Conservation (phyloP, 129 eudicot species). For the Arctium lappa region DNA sequence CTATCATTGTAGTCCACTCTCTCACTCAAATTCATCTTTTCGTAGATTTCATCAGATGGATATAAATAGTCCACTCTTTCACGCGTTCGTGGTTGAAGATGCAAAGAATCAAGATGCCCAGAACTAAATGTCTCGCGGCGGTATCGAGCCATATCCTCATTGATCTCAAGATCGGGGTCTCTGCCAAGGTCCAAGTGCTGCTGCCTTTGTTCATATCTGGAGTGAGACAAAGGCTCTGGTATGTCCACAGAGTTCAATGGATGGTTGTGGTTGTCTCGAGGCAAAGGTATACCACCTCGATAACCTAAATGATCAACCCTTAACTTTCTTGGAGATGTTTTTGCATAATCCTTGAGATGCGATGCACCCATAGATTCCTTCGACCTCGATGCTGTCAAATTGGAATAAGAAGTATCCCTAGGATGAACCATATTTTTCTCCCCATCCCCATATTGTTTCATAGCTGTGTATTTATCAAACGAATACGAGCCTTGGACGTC, state of each 20-base stretch:
- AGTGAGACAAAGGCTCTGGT: slow-evolving; percentile 21
- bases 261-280: slow-evolving; percentile 35
- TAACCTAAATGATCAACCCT: slow-evolving; percentile 26
- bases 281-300: slow-evolving; percentile 33
- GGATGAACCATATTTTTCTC: slow-evolving; percentile 24
- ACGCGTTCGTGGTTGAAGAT: slow-evolving; percentile 22
- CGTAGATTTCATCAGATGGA: slow-evolving; percentile 39
- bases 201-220: slow-evolving; percentile 41
- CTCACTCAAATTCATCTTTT: slow-evolving; percentile 27
- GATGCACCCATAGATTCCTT: slow-evolving; percentile 32
- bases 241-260: slow-evolving; percentile 21
- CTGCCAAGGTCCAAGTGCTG: slow-evolving; percentile 24
- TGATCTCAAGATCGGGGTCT: slow-evolving; percentile 18
- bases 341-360: slow-evolving; percentile 36
- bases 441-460: slow-evolving; percentile 23
- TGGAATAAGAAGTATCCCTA: slow-evolving; percentile 23
- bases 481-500: slow-evolving; percentile 19
- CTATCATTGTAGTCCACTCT: slow-evolving; percentile 31
- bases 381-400: slow-evolving; percentile 24
- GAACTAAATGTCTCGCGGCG: slow-evolving; percentile 32
- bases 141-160: slow-evolving; percentile 18
- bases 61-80: slow-evolving; percentile 29
- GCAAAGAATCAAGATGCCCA: slow-evolving; percentile 27
- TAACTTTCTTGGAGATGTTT: slow-evolving; percentile 36
- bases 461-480: slow-evolving; percentile 30